A percentile compares a stretch with the other conserved stretches of the same genome.
These are phyloP conservation scores for Rhodotorula paludigena DNA, from an alignment of 768 basidiomycete species.

Conservation along the genomic window DNA sequence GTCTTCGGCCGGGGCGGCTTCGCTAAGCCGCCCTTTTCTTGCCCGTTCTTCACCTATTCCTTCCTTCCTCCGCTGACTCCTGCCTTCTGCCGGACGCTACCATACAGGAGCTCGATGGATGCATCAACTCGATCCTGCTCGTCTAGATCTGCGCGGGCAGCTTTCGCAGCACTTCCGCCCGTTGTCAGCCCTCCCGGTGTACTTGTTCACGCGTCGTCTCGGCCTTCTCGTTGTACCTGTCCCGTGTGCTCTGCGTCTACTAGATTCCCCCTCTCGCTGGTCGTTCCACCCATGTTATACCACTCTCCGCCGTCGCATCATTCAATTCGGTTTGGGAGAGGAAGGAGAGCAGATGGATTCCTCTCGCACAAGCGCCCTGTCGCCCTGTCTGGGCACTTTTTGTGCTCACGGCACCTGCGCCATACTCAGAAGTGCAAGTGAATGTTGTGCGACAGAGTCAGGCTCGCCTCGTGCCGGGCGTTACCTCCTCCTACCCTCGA, in stretches of 20 bases:
- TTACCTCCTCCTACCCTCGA: too few relatives aligned
- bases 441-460: too few relatives aligned
- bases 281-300: not conserved
- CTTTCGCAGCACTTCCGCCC: not conserved
- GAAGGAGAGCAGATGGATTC: too few relatives aligned
- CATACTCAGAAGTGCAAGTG: too few relatives aligned
- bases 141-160: not conserved
- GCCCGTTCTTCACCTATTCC: too few relatives aligned
- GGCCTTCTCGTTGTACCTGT: not conserved
- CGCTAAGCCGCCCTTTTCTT: not conserved
- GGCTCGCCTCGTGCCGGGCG: too few relatives aligned
- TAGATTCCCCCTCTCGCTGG: not conserved
- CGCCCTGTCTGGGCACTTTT: too few relatives aligned
- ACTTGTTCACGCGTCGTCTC: not conserved
- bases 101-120: not conserved
- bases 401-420: too few relatives aligned
- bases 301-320: too few relatives aligned
- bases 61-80: not conserved
- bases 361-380: too few relatives aligned
- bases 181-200: not conserved
- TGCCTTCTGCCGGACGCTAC: accelerated
- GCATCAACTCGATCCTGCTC: not conserved
- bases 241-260: not conserved
- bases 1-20: too few relatives aligned
- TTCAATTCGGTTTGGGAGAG: too few relatives aligned